phyloP scores from a whole-genome alignment of 2,329 filamentous ascomycete species.

The Mollisia scopiformis region DNA sequence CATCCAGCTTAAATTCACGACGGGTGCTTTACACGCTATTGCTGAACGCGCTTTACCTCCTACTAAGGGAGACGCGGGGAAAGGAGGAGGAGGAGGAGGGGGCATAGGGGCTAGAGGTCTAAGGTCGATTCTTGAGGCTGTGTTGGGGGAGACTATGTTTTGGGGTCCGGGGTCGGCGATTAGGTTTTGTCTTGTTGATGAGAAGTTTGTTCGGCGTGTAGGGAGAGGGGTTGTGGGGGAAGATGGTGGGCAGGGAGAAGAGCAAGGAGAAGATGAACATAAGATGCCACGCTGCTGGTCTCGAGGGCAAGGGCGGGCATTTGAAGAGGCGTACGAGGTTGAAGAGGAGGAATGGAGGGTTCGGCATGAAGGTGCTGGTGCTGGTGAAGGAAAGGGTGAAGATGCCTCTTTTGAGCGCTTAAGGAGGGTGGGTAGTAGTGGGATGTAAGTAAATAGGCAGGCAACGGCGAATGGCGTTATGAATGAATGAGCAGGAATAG shows the following conservation, averaged over 20 bases:
- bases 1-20: slow-evolving; percentile 81
- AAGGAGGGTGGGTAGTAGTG: slow-evolving; percentile 31
- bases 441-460: slow-evolving; percentile 27
- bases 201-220: slow-evolving; percentile 43
- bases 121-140: slow-evolving; percentile 79
- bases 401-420: slow-evolving; percentile 29
- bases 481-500: background rate
- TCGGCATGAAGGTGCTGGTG: slow-evolving; percentile 10
- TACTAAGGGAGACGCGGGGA: too few species aligned
- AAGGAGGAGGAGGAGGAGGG: slow-evolving; percentile 47
- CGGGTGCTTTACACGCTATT: slow-evolving; percentile 77
- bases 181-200: slow-evolving; percentile 74
- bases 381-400: background rate
- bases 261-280: slow-evolving; percentile 55
- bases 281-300: slow-evolving; percentile 58
- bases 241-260: slow-evolving; percentile 56
- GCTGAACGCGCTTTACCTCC: slow-evolving; percentile 52
- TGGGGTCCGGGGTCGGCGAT: slow-evolving; percentile 66
- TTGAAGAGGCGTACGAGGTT: slow-evolving; percentile 68
- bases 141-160: slow-evolving; percentile 81
- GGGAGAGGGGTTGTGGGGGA: too few species aligned
- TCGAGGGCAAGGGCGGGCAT: slow-evolving; percentile 69
- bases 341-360: slow-evolving; percentile 50
- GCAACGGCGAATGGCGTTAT: background rate
- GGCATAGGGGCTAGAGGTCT: slow-evolving; percentile 80